Base-by-base conservation (phyloP, 2,329 filamentous ascomycete species). In the Coniochaeta prunicola region DNA sequence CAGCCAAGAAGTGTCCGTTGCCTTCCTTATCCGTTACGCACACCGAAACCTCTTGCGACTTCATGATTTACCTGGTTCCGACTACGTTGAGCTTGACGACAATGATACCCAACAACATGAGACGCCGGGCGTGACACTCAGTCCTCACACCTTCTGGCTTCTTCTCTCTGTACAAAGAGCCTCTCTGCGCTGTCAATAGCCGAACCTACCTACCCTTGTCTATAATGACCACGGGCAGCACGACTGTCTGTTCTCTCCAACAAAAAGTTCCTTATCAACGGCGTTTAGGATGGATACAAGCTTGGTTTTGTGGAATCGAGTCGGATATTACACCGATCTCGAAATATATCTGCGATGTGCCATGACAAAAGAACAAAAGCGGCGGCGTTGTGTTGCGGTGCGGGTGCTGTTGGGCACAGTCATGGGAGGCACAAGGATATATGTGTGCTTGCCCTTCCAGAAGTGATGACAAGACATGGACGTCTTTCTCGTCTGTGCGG, bases 101-200 rank as follows among this genome's bases (percentile, higher is more conserved):
- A 45, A 58, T 53, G 57, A 58, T 58, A 58, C 57, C 57, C 57
- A 34, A n/a, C 19, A 10, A 21, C 15, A 6, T 21, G 15, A 15
- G 30, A 54, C 10, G 7, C 30, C 19, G 28, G 21, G 17, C 17
- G 24, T 30, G 24, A 28, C 24, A 45, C 4, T 17, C 13, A 15
- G 48, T 17, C 7, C 13, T 54, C 12, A 34, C 28, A 34, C 1
- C 3, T 54, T 21, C 17, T 34, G 19, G 10, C 21, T 5, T 48
- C 45, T 5, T n/a, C 3, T 53, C 48, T 21, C 26, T 54, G 30
- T 54, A 36, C 30, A 54, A 19, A 34, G 53, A 21, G 17, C 53
- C 24, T 3, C 31, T 3, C 53, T 19, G 17, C 30, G 21, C 30
- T 33, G 3, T 31, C 21, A 17, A n/a, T 30, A 53, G n/a, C 21